phyloP scores from a whole-genome alignment of 441 rosid species.

The Syzygium malaccense region DNA sequence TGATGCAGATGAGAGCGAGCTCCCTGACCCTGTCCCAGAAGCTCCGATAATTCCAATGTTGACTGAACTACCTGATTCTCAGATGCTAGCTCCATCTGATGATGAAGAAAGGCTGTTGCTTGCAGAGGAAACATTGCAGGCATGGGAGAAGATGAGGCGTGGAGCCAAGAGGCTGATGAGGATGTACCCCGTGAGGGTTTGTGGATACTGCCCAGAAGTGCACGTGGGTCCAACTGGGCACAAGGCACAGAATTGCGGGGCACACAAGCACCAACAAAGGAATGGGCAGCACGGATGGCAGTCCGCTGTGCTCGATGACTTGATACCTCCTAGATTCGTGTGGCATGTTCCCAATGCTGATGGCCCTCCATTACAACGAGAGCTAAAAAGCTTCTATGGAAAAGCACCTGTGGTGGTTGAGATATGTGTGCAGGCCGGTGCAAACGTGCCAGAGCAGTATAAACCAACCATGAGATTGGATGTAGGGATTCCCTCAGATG shows the following conservation, averaged over 20 bases:
- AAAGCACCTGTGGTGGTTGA: constrained; percentile 92
- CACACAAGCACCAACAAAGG: constrained; percentile 90
- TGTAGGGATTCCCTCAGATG: constrained; percentile 65
- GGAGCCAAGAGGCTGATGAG: constrained; percentile 82
- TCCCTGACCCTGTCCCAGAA: constrained; percentile 61
- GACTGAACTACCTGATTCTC: constrained; percentile 48
- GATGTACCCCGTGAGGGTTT: constrained; percentile 78
- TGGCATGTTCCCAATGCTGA: constrained; percentile 85
- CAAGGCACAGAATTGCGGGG: constrained; percentile 93
- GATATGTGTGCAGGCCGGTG: constrained; percentile 85
- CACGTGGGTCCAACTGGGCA: constrained; percentile 87
- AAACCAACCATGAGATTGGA: constrained; percentile 93
- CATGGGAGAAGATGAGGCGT: constrained; percentile 74
- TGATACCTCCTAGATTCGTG: constrained; percentile 88
- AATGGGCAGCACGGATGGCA: constrained; percentile 99
- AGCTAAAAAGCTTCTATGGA: constrained; percentile 71
- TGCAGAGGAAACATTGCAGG: constrained; percentile 72
- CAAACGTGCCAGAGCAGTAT: constrained; percentile 58
- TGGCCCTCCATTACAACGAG: constrained; percentile 55
- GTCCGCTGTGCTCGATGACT: constrained; percentile 69
- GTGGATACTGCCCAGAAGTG: constrained; percentile 93
- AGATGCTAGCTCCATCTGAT: constrained; percentile 39
- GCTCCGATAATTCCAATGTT: constrained; percentile 40
- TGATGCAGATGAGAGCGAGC: constrained; percentile 86
- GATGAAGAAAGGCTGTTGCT: constrained; percentile 51